A percentile compares a stretch with the other conserved stretches of the same genome.
phyloP scores from a whole-genome alignment of 345 rosid genomes.

The Rhodamnia rubescens region DNA sequence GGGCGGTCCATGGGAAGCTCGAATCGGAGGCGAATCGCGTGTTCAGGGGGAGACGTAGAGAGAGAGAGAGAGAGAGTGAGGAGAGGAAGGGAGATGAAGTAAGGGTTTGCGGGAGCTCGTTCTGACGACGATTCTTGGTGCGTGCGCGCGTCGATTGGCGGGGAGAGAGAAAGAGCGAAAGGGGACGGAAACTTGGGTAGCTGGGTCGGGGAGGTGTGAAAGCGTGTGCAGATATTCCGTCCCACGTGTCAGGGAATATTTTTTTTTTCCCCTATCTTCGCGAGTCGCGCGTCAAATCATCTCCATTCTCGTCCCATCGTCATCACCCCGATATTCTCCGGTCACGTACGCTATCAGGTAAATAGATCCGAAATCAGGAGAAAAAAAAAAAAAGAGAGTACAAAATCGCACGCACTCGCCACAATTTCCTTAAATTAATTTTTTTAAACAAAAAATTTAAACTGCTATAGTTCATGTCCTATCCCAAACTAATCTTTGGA shows the following conservation, averaged over 20 bases:
- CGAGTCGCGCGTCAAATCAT: neutral
- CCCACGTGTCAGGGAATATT: neutral
- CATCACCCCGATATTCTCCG: neutral
- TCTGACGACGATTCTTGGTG: neutral
- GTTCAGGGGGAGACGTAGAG: neutral
- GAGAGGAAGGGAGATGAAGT: neutral
- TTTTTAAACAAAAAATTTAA: too few species aligned
- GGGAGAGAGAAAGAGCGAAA: neutral
- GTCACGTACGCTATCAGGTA: neutral
- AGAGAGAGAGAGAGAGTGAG: neutral
- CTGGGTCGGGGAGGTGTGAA: neutral
- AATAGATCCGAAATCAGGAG: neutral
- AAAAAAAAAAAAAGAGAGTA: too few species aligned
- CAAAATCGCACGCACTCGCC: too few species aligned
- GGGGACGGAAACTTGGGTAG: neutral
- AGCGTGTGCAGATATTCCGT: neutral
- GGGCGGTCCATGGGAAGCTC: neutral
- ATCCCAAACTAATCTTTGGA: too few species aligned
- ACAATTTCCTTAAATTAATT: too few species aligned
- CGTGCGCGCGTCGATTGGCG: neutral
- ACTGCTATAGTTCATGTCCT: too few species aligned
- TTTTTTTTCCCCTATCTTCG: neutral
- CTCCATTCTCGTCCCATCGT: neutral
- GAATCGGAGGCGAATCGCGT: neutral
- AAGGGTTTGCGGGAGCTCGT: constrained; percentile 11